Base-by-base conservation (phyloP, 1,284 basidiomycete genomes). In the Malassezia furfur region DNA sequence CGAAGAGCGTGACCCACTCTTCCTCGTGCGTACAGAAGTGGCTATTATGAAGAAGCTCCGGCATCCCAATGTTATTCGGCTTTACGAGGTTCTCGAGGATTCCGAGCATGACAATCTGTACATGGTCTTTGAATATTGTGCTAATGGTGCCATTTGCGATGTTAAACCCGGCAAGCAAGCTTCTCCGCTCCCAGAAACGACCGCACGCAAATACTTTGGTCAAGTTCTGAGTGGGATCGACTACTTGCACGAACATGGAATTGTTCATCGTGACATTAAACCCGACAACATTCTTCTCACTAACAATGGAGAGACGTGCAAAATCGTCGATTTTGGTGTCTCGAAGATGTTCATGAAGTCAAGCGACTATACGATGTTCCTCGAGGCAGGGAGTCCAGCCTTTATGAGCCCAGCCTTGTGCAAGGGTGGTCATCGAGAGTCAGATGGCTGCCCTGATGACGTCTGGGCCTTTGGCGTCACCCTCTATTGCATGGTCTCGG, bases 321-420 rank as follows among this genome's bases (percentile, higher is more conserved):
- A 81, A 66, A 75, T 82, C 45, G 80, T 78, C 62, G 80, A 81
- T 60, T 82, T 82, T 67, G 81, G 81, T 30, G 79, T 81, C 0
- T 80, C 79, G 1, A 79, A 81, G 53, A 79, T 81, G 76, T 80
- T 81, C 52, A 61, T 66, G 8, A 71, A 74, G 25, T 65, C 70
- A 0, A 76, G 75, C 12, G 78, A 79, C 52, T 78, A 80, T 63
- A 64, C 66, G 34, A 72, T 78, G 60, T 73, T 73, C 54, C 75
- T 78, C 50, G 73, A 75, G 19, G 78, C 75, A 0, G 81, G 81
- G 0, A 79, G 77, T 65, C 81, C 81, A 0, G 81, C 81, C 0
- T 82, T 81, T 64, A 79, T 81, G 74, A 78, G 78, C 52, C 81
- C 81, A 0, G 80, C 81, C 61, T 60, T 78, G 8, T 70, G 73